Evolutionary conservation across 2,329 filamentous ascomycete species (phyloP), one percentile per base, ranked within the genome.

Genomic region (Ophiostoma tasmaniense): DNA sequence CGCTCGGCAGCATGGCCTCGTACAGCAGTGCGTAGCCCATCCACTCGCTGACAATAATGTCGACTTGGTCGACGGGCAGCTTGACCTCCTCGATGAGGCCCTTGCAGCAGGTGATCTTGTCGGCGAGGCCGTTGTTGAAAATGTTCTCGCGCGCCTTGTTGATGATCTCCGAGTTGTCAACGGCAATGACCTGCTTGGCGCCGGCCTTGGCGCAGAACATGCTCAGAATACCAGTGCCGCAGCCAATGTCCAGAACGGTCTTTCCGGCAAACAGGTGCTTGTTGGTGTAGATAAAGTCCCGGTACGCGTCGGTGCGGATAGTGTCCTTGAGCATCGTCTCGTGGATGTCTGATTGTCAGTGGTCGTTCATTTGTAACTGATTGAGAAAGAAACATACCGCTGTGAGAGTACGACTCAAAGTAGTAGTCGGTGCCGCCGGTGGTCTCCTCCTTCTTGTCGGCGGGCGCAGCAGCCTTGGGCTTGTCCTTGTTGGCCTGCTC

Each of bases 21-120:
- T 96, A 98, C 6, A 97, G 84, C 22, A 97, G 84, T 72, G 89
- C 91, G 77, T 98, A 98, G 37, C 93, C 93, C 93, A 98, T 98
- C 93, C 93, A 98, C 78, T 98, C 93, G 70, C 91, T 96, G 71
- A 98, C 89, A 76, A 98, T 97, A 75, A 98, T 90, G 79, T 98
- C 94, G 64, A 97, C 93, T 75, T 93, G 83, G 68, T 87, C 83
- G 8, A 94, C 89, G 1, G 91, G 93, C 28, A 93, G 84, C 69
- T 80, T 83, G 68, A 96, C 90, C 73, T 97, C 93, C 78, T 98
- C 94, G 71, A 97, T 91, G 75, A 92, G 91, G 50, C 94, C 93
- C 72, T 89, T 87, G 66, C 97, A 82, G 74, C 91, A 92, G 61
- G 89, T 92, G 75, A 98, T 92, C 30, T 84, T 83, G 74, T 89